Conservation (phyloP, 129 eudicot genomes). For the Pittosporum tobira region DNA sequence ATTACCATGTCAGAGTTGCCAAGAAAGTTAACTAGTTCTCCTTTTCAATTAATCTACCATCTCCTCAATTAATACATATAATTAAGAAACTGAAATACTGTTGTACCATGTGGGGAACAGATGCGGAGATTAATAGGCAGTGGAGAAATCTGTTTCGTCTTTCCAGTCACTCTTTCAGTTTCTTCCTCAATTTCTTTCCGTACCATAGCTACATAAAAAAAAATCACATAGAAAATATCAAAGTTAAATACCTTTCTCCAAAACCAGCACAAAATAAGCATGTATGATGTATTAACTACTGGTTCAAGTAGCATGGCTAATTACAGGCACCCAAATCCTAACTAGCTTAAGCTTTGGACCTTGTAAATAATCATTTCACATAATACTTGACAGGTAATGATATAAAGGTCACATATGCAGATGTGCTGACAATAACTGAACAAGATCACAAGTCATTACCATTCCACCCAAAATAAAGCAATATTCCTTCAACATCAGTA, state of each 20-base stretch:
- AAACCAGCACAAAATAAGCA: background rate
- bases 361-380: background rate
- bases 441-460: too few species aligned
- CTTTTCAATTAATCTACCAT: background rate
- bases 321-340: background rate
- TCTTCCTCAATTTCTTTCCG: constrained; percentile 60
- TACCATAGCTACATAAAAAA: constrained; percentile 36
- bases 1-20: background rate
- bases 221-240: background rate
- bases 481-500: too few species aligned
- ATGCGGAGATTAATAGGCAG: constrained; percentile 58
- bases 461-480: too few species aligned
- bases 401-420: background rate
- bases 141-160: constrained; percentile 52
- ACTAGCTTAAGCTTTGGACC: background rate
- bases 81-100: too few species aligned
- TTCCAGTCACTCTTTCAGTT: constrained; percentile 61
- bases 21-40: background rate
- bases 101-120: constrained; percentile 54
- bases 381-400: background rate
- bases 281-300: too few species aligned
- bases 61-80: background rate
- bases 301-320: background rate
- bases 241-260: background rate
- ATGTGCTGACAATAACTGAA: too few species aligned